phyloP scores from a whole-genome alignment of 495 filamentous ascomycete genomes.

The Saxispiralis lemnorum region DNA sequence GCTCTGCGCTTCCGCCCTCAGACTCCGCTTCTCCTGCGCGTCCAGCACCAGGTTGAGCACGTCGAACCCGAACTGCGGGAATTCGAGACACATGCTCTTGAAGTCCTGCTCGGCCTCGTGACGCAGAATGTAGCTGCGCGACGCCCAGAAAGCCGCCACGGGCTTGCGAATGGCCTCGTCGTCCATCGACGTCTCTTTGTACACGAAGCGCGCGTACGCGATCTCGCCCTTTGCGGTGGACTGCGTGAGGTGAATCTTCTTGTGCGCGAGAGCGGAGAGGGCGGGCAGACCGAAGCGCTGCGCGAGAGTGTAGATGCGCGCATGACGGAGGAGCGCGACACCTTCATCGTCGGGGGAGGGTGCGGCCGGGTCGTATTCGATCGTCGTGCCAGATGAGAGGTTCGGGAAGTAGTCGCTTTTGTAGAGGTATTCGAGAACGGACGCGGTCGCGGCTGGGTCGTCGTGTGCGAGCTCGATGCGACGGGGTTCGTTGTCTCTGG shows the following conservation, averaged over 20 bases:
- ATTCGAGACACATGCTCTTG: constrained; percentile 64
- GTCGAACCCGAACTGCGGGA: constrained; percentile 79
- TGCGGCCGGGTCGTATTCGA: constrained; percentile 40
- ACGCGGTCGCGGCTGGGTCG: constrained; percentile 65
- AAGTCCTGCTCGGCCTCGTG: constrained; percentile 73
- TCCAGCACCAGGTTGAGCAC: constrained; percentile 58
- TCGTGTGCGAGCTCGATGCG: constrained; percentile 51
- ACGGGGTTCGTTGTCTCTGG: constrained; percentile 37
- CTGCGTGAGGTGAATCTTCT: constrained; percentile 77
- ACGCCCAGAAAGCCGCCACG: constrained; percentile 81
- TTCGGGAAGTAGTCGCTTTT: constrained; percentile 73
- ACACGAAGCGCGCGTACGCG: constrained; percentile 77
- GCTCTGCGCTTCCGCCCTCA: constrained; percentile 20
- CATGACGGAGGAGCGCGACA: constrained; percentile 65
- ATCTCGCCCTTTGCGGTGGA: constrained; percentile 75
- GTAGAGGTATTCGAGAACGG: constrained; percentile 84
- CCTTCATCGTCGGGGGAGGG: constrained; percentile 52
- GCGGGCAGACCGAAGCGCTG: constrained; percentile 55
- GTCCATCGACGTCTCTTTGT: constrained; percentile 49
- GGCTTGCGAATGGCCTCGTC: constrained; percentile 63
- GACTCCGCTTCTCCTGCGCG: constrained; percentile 40
- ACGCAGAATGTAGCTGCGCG: constrained; percentile 57
- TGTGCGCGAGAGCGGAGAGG: constrained; percentile 62
- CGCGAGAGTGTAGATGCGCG: constrained; percentile 72
- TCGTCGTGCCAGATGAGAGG: constrained; percentile 26